Base-by-base conservation (phyloP, 345 rosid species). In the Pistacia vera region DNA sequence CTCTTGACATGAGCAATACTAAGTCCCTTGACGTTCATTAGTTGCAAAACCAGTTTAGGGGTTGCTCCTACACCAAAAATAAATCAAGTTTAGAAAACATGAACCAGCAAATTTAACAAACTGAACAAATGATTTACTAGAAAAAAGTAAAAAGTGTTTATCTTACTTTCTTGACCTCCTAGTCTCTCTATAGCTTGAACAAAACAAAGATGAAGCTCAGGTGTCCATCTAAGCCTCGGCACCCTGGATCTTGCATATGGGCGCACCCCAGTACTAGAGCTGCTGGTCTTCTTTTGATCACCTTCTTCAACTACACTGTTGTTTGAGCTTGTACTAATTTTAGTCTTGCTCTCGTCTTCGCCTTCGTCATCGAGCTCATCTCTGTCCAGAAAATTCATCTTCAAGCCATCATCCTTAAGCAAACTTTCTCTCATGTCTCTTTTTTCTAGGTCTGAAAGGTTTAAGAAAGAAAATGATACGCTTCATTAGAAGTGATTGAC, bases 201-300 rank as follows among this genome's bases (percentile, higher is more conserved):
- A 52, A 88, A 86, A 65, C 80, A 63, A 41, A 74, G 87, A 82
- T 88, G 91, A 49, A 88, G 88, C 38, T 88, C 87, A 0, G 82
- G 83, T 75, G 88, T 83, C 91, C 91, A 88, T 60, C 84, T 75
- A 51, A 88, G 82, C 79, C 91, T 81, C 0, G 91, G 91, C 70
- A 77, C 75, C 82, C 76, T 85, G 1, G 91, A 86, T 69, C 91
- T 68, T 11, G 81, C 74, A 76, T 88, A 88, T 2, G 77, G 87
- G 38, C 91, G 75, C 48, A 84, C 75, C 64, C 83, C 44, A 5
- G 44, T 75, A 55, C 59, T 67, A 33, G 84, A 72, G 71, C 14
- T 55, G 16, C 18, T 75, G 44, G 67, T 74, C 75, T 74, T 79
- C 77, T 77, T 41, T 41, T 41, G 44, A 41, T 41, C 87, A 38